phyloP scores from a whole-genome alignment of 805 yeast genomes.

The Ogataea allantospora region DNA sequence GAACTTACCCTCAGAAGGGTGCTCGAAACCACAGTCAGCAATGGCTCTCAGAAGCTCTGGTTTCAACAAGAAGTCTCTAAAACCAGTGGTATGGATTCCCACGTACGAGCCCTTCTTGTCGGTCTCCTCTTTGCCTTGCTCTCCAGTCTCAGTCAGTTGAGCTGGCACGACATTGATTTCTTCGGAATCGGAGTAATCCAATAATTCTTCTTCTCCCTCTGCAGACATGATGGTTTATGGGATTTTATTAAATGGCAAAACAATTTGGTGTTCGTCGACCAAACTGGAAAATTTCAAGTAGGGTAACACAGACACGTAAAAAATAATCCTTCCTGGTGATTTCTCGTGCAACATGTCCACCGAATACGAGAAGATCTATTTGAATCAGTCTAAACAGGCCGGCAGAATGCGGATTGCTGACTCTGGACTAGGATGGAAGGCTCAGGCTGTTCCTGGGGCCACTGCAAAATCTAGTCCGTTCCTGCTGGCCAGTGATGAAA shows the following conservation, averaged over 20 bases:
- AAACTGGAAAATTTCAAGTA: slow-evolving; percentile 10
- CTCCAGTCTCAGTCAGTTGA: slow-evolving; percentile 42
- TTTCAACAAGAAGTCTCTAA: slow-evolving; percentile 94
- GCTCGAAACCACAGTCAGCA: slow-evolving; percentile 99
- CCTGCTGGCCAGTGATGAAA: slow-evolving; percentile 81
- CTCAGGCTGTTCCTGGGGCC: slow-evolving; percentile 38
- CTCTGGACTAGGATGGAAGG: slow-evolving; percentile 97
- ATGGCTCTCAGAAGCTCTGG: slow-evolving; percentile 97
- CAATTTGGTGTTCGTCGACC: slow-evolving; percentile 12
- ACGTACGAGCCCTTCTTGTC: slow-evolving; percentile 96
- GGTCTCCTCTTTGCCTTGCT: slow-evolving; percentile 52
- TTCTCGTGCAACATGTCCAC: slow-evolving; percentile 28
- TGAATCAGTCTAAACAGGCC: slow-evolving; percentile 76
- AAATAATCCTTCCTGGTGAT: slow-evolving; percentile 1
- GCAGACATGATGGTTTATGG: slow-evolving; percentile 59
- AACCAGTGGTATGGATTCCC: slow-evolving; percentile 97
- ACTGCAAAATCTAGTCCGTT: slow-evolving; percentile 68
- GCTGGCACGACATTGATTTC: slow-evolving; percentile 77
- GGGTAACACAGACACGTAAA: slow-evolving; percentile 20
- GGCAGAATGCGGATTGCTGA: slow-evolving; percentile 95
- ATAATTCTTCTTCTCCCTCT: slow-evolving; percentile 98
- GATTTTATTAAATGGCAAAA: slow-evolving; percentile 6
- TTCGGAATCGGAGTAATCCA: slow-evolving; percentile 98
- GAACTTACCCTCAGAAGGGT: slow-evolving; percentile 95
- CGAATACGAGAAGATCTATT: slow-evolving; percentile 87